These are phyloP conservation scores for Epichloe bromicola DNA, from an alignment of 2,329 filamentous ascomycete species.

Conservation along the genomic window DNA sequence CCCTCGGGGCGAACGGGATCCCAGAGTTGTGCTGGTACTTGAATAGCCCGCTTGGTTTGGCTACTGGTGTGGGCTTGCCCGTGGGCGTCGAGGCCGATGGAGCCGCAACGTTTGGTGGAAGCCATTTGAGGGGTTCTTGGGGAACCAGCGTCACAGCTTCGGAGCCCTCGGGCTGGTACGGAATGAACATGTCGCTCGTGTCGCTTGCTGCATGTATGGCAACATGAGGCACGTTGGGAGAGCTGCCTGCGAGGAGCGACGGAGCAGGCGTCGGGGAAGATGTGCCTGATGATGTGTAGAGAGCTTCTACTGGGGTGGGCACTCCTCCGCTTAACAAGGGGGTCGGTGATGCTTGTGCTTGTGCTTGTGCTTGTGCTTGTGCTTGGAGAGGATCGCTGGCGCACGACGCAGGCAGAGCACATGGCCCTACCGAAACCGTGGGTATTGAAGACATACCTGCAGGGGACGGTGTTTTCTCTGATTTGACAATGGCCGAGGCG, in stretches of 20 bases:
- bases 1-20: conserved; percentile 33
- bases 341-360: conserved; percentile 9
- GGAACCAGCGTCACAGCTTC: conserved; percentile 23
- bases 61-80: conserved; percentile 19
- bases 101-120: conserved; percentile 33
- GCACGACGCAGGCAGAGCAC: not conserved
- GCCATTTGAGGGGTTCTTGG: conserved; percentile 34
- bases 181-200: conserved; percentile 32
- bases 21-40: conserved; percentile 24
- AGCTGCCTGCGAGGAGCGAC: conserved; percentile 15
- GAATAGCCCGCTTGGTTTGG: conserved; percentile 21
- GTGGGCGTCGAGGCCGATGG: conserved; percentile 21
- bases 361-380: conserved; percentile 4
- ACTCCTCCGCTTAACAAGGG: conserved; percentile 13
- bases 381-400: not conserved
- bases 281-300: conserved; percentile 11
- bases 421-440: not conserved
- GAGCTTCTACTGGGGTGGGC: conserved; percentile 13
- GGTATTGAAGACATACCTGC: not conserved
- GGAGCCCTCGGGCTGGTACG: conserved; percentile 43
- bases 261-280: conserved; percentile 12
- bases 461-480: not conserved
- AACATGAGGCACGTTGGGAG: conserved; percentile 17
- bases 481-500: not conserved
- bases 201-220: conserved; percentile 15